A percentile compares a stretch with the other conserved stretches of the same genome.
Evolutionary conservation across 1,139 yeast genomes (phyloP).

Genomic region (Lodderomyces jiufengensis): DNA sequence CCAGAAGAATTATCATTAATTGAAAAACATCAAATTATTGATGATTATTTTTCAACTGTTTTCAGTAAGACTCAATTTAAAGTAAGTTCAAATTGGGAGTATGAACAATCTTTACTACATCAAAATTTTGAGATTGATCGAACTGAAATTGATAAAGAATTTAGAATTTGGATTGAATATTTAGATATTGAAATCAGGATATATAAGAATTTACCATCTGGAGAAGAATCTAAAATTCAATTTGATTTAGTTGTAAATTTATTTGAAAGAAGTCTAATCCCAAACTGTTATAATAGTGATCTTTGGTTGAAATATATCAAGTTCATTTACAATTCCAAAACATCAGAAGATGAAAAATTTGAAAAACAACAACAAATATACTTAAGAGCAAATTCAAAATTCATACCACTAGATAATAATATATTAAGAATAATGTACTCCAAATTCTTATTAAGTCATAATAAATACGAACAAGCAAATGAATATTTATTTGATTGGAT

Average conservation of each 20-base stretch:
- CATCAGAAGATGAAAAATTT: conserved; percentile 17
- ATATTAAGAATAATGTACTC: conserved; percentile 42
- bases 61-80: conserved; percentile 45
- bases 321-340: conserved; percentile 26
- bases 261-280: conserved; percentile 60
- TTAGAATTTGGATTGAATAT: conserved; percentile 50
- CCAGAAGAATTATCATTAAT: conserved; percentile 24
- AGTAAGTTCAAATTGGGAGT: conserved; percentile 59
- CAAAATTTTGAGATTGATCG: conserved; percentile 39
- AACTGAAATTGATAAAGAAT: conserved; percentile 28
- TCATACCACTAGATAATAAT: conserved; percentile 41
- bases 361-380: conserved; percentile 31
- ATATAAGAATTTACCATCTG: conserved; percentile 2
- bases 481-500: conserved; percentile 29
- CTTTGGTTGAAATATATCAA: conserved; percentile 60
- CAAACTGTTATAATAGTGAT: conserved; percentile 46
- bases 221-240: conserved; percentile 2
- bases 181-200: conserved; percentile 39
- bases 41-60: conserved; percentile 38
- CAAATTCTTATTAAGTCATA: conserved; percentile 23
- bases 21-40: conserved; percentile 37
- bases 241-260: conserved; percentile 24
- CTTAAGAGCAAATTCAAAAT: conserved; percentile 39
- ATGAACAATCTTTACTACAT: conserved; percentile 49
- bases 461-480: conserved; percentile 21